Conservation (phyloP, 2,329 filamentous ascomycete species). For the Alternaria sp. region DNA sequence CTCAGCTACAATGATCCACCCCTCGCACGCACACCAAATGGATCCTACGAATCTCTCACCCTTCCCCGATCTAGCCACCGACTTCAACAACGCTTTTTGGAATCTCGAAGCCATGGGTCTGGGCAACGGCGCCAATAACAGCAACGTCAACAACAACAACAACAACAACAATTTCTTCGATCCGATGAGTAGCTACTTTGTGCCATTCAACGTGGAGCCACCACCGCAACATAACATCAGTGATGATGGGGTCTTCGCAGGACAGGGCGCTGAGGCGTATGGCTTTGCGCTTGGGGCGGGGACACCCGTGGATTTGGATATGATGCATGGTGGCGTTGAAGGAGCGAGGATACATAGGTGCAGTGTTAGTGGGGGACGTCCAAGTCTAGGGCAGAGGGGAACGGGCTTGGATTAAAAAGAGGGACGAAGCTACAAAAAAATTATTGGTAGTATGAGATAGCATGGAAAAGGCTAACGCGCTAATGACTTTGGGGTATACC, state of each 20-base stretch:
- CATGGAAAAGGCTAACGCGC: not conserved
- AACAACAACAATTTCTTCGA: conserved; percentile 46
- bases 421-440: not conserved
- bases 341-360: conserved; percentile 6
- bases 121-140: conserved; percentile 25
- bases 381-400: conserved; percentile 8
- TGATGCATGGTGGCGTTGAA: conserved; percentile 18
- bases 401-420: conserved; percentile 15
- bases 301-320: conserved; percentile 21
- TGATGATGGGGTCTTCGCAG: conserved; percentile 48
- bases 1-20: conserved; percentile 40
- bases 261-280: conserved; percentile 23
- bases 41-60: conserved; percentile 35
- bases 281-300: conserved; percentile 23
- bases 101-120: conserved; percentile 46
- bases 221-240: conserved; percentile 54
- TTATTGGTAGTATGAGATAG: not conserved
- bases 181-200: conserved; percentile 78
- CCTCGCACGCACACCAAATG: conserved; percentile 43
- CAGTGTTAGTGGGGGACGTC: conserved; percentile 11
- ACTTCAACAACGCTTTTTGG: conserved; percentile 48
- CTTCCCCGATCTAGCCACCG: conserved; percentile 45
- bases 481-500: not conserved
- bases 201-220: conserved; percentile 91
- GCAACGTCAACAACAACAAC: conserved; percentile 25